These are phyloP conservation scores for Stemphylium lycopersici DNA, from an alignment of 2,329 filamentous ascomycete species.

Conservation along the genomic window DNA sequence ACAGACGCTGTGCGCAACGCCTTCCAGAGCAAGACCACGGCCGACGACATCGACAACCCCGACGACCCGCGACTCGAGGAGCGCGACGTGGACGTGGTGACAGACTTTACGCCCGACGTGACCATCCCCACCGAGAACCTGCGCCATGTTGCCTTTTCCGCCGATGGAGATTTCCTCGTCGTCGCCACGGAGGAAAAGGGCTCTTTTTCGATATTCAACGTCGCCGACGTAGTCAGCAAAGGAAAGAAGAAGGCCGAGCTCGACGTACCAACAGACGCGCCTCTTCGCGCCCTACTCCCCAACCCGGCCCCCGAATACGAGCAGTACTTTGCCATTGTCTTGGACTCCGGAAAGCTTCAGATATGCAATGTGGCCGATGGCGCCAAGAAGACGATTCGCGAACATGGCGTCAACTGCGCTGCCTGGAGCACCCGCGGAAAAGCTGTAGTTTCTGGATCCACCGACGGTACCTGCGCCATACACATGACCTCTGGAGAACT, in stretches of 20 bases:
- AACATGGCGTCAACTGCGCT: constrained; percentile 77
- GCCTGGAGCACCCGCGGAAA: constrained; percentile 95
- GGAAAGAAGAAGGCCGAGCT: constrained; percentile 69
- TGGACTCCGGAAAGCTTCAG: constrained; percentile 78
- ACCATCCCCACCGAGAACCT: constrained; percentile 76
- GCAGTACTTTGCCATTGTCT: constrained; percentile 80
- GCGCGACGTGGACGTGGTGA: constrained; percentile 67
- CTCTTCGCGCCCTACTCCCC: constrained; percentile 75
- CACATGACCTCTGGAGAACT: constrained; percentile 80
- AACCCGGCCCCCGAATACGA: constrained; percentile 79
- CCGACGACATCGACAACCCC: constrained; percentile 10
- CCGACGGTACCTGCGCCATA: constrained; percentile 79
- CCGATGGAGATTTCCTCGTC: constrained; percentile 85
- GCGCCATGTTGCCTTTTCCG: constrained; percentile 87
- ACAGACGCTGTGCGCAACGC: constrained; percentile 80
- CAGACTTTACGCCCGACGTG: constrained; percentile 74
- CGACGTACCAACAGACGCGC: constrained; percentile 75
- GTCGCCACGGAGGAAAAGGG: constrained; percentile 81
- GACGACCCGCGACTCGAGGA: constrained; percentile 13
- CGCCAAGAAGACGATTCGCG: constrained; percentile 60
- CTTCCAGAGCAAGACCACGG: constrained; percentile 60
- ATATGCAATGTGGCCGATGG: constrained; percentile 79
- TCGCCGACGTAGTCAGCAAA: constrained; percentile 70
- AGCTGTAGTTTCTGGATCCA: constrained; percentile 85
- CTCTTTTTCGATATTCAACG: constrained; percentile 78